Evolutionary conservation across 2,329 filamentous ascomycete species (phyloP), one percentile per base, ranked within the genome.

Genomic region (Epichloe uncinata): DNA sequence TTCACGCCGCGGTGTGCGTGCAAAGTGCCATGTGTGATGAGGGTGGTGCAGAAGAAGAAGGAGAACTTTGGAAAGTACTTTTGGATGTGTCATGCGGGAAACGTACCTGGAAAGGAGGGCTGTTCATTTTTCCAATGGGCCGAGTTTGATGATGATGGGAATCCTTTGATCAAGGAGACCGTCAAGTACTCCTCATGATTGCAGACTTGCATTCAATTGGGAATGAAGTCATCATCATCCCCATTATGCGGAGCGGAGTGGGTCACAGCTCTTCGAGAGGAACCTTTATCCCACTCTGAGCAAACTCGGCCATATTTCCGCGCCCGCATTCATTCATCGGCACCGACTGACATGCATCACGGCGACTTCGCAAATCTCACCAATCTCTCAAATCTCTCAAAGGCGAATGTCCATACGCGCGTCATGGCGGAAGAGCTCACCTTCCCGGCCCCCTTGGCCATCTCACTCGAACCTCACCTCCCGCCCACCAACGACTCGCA

Each of bases 11-110:
- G 73, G 50, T 98, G 93, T 63, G 74, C 73, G 35, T 97, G 91
- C 58, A 73, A 74, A 0, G 73, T 90, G 3, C 79, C 87, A 0
- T 71, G 73, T 34, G 72, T 84, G 8, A 69, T 97, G 54, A 74
- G 88, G 42, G 89, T 88, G 40, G 87, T 90, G n/a, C 87, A 90
- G 68, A 81, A 75, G 60, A 89, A 85, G 66, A 81, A 76, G 57
- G 84, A 85, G 56, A 91, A 81, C 49, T 73, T 80, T 56, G 90
- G 91, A 0, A 74, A 75, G 58, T 95, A 97, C 63, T 93, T 94
- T 67, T 95, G 89, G 88, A 93, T 91, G 85, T 97, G 93, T 60
- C 80, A 95, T 66, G 80, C 81, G 0, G 81, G 83, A 6, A 86
- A 82, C 59, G 75, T 82, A 2, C 83, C 84, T 0, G 84, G 78